These are phyloP conservation scores for Sechiopsis laciniata DNA, from an alignment of 306 rosid species.

Conservation along the genomic window DNA sequence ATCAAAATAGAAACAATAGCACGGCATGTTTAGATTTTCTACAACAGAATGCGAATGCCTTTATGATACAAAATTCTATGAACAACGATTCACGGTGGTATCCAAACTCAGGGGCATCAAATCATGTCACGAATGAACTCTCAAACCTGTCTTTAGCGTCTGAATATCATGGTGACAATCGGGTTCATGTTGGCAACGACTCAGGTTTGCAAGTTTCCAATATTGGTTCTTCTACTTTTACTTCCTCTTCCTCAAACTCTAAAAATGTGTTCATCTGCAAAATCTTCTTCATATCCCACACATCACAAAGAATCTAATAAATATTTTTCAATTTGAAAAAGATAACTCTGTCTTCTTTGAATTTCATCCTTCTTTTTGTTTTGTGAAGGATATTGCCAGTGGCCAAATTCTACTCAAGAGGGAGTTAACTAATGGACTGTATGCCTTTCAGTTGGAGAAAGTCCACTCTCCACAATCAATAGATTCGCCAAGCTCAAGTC, in stretches of 20 bases:
- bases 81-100: neutral
- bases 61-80: rapidly evolving
- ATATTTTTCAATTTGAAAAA: neutral
- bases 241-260: neutral
- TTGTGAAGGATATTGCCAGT: neutral
- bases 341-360: neutral
- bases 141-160: rapidly evolving
- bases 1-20: too few species aligned
- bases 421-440: neutral
- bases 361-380: neutral
- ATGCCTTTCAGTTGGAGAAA: too few species aligned
- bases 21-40: too few species aligned
- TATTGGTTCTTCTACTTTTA: neutral
- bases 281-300: neutral
- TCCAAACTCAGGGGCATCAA: neutral
- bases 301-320: neutral
- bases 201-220: neutral
- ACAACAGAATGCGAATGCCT: neutral
- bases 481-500: neutral
- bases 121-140: neutral
- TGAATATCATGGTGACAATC: neutral
- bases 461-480: too few species aligned
- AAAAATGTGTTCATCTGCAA: neutral
- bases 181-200: neutral
- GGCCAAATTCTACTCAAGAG: neutral